Evolutionary conservation across 2,329 filamentous ascomycete species (phyloP).

Genomic region (Nectriaceae sp.): DNA sequence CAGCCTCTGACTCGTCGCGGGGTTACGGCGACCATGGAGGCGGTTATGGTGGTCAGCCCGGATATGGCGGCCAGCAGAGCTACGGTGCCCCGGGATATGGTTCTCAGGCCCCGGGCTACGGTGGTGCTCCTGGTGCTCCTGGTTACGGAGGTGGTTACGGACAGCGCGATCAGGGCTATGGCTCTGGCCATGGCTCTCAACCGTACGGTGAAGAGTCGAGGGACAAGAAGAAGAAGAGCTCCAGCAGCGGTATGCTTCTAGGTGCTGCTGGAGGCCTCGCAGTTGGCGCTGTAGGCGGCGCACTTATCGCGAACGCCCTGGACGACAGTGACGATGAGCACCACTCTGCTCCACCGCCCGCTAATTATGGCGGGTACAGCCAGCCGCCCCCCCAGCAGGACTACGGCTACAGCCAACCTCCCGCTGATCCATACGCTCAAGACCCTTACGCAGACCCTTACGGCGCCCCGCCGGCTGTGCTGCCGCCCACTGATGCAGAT

Average conservation of each 20-base stretch:
- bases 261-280: constrained; percentile 62
- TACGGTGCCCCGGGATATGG: constrained; percentile 10
- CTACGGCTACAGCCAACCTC: constrained; percentile 3
- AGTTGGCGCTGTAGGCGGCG: constrained; percentile 58
- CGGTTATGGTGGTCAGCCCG: neutral
- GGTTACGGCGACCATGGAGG: constrained; percentile 17
- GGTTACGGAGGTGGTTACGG: constrained; percentile 19
- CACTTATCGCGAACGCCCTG: constrained; percentile 57
- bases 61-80: constrained; percentile 2
- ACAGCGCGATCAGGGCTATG: constrained; percentile 6
- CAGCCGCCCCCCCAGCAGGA: neutral
- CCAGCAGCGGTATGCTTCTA: constrained; percentile 56
- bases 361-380: constrained; percentile 16
- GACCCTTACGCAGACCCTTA: constrained; percentile 10
- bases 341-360: constrained; percentile 21
- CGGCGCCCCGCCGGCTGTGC: constrained; percentile 35
- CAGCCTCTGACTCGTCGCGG: constrained; percentile 22
- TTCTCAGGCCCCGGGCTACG: constrained; percentile 10
- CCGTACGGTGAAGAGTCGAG: constrained; percentile 18
- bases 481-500: constrained; percentile 42
- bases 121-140: constrained; percentile 14
- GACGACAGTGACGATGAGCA: constrained; percentile 28
- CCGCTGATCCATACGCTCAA: neutral
- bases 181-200: constrained; percentile 16
- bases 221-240: constrained; percentile 41